Percentiles rank a stretch among this genome's conserved stretches.
Conservation (phyloP, 495 filamentous ascomycete genomes). For the Xylaria acuta region DNA sequence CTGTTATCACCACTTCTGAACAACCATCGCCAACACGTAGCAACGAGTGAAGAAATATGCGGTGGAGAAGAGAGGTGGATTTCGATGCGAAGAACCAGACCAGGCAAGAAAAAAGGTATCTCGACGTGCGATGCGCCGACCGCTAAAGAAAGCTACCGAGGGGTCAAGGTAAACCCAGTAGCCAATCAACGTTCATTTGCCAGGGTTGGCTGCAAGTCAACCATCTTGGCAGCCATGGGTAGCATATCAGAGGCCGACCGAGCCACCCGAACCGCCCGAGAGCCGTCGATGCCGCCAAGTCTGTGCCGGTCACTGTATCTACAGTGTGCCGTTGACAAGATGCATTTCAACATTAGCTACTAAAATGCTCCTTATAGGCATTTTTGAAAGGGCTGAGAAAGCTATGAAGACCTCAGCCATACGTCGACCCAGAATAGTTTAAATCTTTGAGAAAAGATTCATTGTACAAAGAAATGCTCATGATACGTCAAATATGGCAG, state of each 20-base stretch:
- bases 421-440: background rate
- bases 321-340: background rate
- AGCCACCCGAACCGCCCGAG: conserved; percentile 18
- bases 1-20: background rate
- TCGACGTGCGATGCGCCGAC: background rate
- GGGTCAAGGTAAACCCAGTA: background rate
- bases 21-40: background rate
- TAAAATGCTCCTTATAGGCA: background rate
- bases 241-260: background rate
- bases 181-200: background rate
- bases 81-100: background rate
- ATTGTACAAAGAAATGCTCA: background rate
- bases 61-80: background rate
- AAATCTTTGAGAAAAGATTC: background rate
- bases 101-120: background rate
- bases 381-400: background rate
- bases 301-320: background rate
- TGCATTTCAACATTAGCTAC: background rate
- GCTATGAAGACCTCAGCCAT: background rate
- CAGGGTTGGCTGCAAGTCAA: conserved; percentile 14
- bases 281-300: conserved; percentile 20
- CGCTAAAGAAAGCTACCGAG: background rate
- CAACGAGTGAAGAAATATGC: background rate
- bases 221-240: conserved; percentile 21
- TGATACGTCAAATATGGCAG: background rate